Base-by-base conservation (phyloP, 108 stramenopile species). In the Nitzschia inconspicua region DNA sequence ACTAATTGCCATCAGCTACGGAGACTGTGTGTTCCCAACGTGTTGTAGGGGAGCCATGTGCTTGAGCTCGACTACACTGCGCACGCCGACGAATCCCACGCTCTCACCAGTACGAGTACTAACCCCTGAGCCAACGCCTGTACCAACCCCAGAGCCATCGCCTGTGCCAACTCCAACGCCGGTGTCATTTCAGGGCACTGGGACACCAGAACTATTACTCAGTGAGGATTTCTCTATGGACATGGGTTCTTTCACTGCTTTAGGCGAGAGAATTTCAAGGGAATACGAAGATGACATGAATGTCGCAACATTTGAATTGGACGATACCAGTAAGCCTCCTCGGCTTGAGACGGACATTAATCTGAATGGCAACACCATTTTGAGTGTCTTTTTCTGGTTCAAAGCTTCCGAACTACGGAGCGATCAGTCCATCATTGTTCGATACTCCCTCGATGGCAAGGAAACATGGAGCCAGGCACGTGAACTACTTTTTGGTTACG, bases 351-450 rank as follows among this genome's bases (percentile, higher is more conserved):
- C 53, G 20, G 53, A 34, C 16, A 23, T 54, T 11, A 20, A 34
- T 19, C 53, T 54, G 22, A 10, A 54, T 8, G 53, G 53, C 2
- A 54, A 2, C 23, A 20, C 11, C 0, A 5, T 36, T 22, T 23
- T 54, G 2, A 18, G 37, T 32, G 53, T 54, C 23, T 29, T 19
- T 37, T 54, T 54, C 53, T 54, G 53, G 53, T 54, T 36, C 20
- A 54, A n/a, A 4, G 35, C 19, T 23, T 19, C 19, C 6, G 8
- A 20, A 23, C 34, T 54, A 35, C 29, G 24, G 22, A 6, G 3
- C 23, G 4, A 4, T 8, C 35, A 54, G 16, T 32, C 35, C 4
- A 23, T 54, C 20, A 19, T 9, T 19, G 23, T 54, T 23, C 53
- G 37, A 23, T 54, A 54, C 16, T 54, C 53, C 1, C 34, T 35